Evolutionary conservation across 345 rosid species (phyloP), one percentile per base, ranked within the genome.

Genomic region (Turnera subulata): DNA sequence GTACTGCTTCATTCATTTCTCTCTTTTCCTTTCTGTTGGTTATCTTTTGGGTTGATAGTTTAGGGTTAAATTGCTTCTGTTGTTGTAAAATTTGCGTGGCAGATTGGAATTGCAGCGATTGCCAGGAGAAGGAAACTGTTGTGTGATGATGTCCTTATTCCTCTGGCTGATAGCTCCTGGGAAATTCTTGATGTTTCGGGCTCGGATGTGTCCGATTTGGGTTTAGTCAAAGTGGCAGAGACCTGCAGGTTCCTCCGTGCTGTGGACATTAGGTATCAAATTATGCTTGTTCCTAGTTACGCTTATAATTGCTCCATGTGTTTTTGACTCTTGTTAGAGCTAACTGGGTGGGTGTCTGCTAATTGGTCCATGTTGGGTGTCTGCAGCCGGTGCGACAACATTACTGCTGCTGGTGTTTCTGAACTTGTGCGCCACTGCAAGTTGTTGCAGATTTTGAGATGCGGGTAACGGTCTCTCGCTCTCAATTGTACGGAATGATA

Each of bases 151-250:
- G 80, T 79, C 51, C 62, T 92, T 46, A 7, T 75, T 49, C 59
- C 91, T 39, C 73, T 89, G 63, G 95, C 88, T 55, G 96, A 92
- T 67, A 65, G 76, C 65, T 86, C 93, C 17, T 84, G 96, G 96
- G 85, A 89, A 72, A 64, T 79, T 70, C 76, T 92, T 70, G 98
- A 86, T 59, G 42, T 92, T 71, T 80, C 95, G 44, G 83, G 93
- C 47, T 89, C 98, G 20, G 78, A 84, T 59, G 80, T 92, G 48
- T 61, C 93, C 5, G 79, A 89, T 74, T 63, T 78, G 49, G 93
- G 93, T 52, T 59, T 92, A 53, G 74, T 61, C 16, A 73, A 75
- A 70, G 76, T 86, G 49, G 82, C 93, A 1, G 70, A 68, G 65
- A 64, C 58, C 5, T 89, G 96, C 81, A 79, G 62, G 61, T 80